A percentile compares a stretch with the other conserved stretches of the same genome.
Conservation (phyloP, 2,329 filamentous ascomycete genomes). For the Seiridium cupressi region DNA sequence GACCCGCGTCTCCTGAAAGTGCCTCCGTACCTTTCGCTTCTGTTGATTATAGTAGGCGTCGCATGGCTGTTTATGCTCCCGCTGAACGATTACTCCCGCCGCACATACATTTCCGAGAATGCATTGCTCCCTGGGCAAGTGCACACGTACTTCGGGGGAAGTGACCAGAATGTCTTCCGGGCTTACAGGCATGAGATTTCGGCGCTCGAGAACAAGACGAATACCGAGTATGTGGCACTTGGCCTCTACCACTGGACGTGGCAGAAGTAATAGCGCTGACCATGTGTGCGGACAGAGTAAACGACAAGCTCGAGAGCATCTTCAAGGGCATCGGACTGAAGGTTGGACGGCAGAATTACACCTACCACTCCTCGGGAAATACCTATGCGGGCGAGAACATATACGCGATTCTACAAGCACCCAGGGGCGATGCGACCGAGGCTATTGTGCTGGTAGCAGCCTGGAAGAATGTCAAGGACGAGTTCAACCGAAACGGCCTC, state of each 20-base stretch:
- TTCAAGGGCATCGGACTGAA: conserved; percentile 80
- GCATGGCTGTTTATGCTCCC: conserved; percentile 89
- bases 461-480: conserved; percentile 78
- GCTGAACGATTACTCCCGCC: conserved; percentile 83
- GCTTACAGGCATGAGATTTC: conserved; percentile 86
- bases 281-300: conserved; percentile 43
- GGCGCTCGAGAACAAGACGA: conserved; percentile 51
- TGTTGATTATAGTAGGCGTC: conserved; percentile 82
- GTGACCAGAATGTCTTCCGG: conserved; percentile 90
- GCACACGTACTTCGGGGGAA: conserved; percentile 95
- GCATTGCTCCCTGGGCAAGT: conserved; percentile 93
- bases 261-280: too few relatives aligned
- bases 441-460: conserved; percentile 90
- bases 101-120: conserved; percentile 97
- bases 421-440: conserved; percentile 92
- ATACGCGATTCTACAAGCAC: conserved; percentile 90
- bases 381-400: conserved; percentile 80
- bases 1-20: conserved; percentile 80
- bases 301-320: conserved; percentile 71
- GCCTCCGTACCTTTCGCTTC: conserved; percentile 81
- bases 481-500: conserved; percentile 83
- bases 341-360: conserved; percentile 83
- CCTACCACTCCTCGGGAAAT: conserved; percentile 75
- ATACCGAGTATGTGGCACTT: conserved; percentile 45
- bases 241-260: not conserved